Evolutionary conservation across 73 alveolate species (phyloP).

Genomic region (Paraurostyla sp.): DNA sequence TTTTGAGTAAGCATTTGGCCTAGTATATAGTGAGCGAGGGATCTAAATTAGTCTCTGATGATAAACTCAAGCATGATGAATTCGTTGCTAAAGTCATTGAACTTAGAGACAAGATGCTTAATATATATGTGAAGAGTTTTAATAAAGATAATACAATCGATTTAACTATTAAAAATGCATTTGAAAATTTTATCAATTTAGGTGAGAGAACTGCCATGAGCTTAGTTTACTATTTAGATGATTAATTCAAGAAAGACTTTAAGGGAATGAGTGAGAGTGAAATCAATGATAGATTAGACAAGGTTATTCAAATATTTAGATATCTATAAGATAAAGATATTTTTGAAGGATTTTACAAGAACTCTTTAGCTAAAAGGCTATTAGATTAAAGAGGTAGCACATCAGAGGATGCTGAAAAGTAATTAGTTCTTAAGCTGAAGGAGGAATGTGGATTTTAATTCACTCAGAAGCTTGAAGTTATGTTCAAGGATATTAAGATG

Average conservation of each 20-base stretch:
- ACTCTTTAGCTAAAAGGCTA: conserved; percentile 71
- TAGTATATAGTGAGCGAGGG: conserved; percentile 61
- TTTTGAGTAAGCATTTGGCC: conserved; percentile 40
- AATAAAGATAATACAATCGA: conserved; percentile 64
- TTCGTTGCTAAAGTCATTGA: conserved; percentile 59
- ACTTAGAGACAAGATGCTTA: conserved; percentile 68
- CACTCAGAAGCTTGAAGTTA: conserved; percentile 82
- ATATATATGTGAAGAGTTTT: conserved; percentile 61
- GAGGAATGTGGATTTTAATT: conserved; percentile 80
- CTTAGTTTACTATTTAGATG: conserved; percentile 81
- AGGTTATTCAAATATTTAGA: conserved; percentile 69
- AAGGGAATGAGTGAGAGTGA: conserved; percentile 73
- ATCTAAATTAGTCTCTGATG: conserved; percentile 26
- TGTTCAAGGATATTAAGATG: conserved; percentile 82
- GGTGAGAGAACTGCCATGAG: conserved; percentile 76
- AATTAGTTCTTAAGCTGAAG: conserved; percentile 78
- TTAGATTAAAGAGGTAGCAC: conserved; percentile 40
- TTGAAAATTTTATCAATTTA: conserved; percentile 74
- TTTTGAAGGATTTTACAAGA: conserved; percentile 78
- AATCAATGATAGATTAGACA: conserved; percentile 63
- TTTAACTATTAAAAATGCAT: conserved; percentile 75
- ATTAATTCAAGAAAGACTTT: conserved; percentile 66
- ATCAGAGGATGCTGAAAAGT: conserved; percentile 83
- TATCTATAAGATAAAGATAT: conserved; percentile 79
- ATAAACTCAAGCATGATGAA: conserved; percentile 22